Evolutionary conservation across 352 stramenopile genomes (phyloP), one percentile per base, ranked within the genome.

Genomic region (Blastocystis hominis): DNA sequence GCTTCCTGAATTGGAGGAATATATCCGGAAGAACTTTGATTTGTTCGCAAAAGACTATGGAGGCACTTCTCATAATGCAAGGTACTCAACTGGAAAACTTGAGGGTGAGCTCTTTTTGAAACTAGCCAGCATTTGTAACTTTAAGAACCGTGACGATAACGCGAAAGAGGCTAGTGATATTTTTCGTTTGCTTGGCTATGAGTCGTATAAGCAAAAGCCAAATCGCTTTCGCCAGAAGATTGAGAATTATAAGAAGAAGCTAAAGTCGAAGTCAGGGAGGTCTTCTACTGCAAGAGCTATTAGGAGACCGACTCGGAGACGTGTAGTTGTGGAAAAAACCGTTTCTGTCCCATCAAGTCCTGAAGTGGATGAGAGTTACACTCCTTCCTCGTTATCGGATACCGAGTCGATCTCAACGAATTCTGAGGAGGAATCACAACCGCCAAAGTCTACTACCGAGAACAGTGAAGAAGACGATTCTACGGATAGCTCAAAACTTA

Each of bases 191-290:
- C 30, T 84, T 9, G 72, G 72, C 36, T 84, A 84, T 46, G 30
- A 40, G 30, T 84, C 72, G 15, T 84, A 84, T 47, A 13, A 30
- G 13, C 13, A 46, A n/a, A 64, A 30, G 34, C 44, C 47, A 13
- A 66, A 84, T 38, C 72, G 72, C 5, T 84, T 84, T 34, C 72
- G 72, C 40, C 72, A 84, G 36, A 84, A 84, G 72, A 47, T 84
- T 30, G 72, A 84, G 6, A 84, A 84, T 30, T 59, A 59, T 20
- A 59, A 59, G n/a, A 59, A 59, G 50, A 59, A 13, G n/a, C 13
- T 59, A 13, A 59, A 59, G 50, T 30, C 24, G 24, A 30, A 30
- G 24, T 30, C 24, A 30, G 24, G 24, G 24, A 30, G 24, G 24
- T 30, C 24, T 30, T 30, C 24, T 30, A 30, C 24, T 30, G 24